Evolutionary conservation across 2,329 filamentous ascomycete genomes (phyloP), one percentile per base, ranked within the genome.

Genomic region (Ciborinia camelliae): DNA sequence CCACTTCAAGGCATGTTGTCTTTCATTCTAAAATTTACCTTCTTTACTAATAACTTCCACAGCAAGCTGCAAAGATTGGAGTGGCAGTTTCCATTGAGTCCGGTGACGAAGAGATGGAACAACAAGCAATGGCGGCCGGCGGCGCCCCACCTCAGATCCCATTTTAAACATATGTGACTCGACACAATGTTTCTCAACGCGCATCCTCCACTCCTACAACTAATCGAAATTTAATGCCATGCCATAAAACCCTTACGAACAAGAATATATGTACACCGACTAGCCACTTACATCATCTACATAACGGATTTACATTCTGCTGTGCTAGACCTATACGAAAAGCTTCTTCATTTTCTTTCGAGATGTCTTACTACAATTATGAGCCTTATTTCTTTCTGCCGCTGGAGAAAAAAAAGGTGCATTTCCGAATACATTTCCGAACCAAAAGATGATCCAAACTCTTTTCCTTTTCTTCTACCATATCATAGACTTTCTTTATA

Each of bases 61-160:
- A 99, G 95, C 92, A 95, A 88, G 86, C 90, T 81, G 91, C 94
- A 72, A 98, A 98, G 84, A 86, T 98, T 73, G 95, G 95, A 72
- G 85, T 99, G 69, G 92, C 92, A 67, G 91, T 99, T 73, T 96
- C 93, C 55, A 91, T 97, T 71, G 92, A 97, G 82, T 86, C 90
- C 61, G 88, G 88, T 59, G 85, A 88, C 64, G 92, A 96, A 77
- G 92, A 96, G 77, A 81, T 96, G 71, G 90, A 95, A 83, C 89
- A 93, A 78, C 90, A 92, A 79, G 90, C 92, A 78, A 89, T 92
- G 77, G 57, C 70, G 55, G 76, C 78, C 67, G 83, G 82, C 65
- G 78, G 80, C 65, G 82, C 84, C 72, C 77, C 83, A 41, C 70
- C 73, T 67, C 71, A 74, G 57, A 88, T 89, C 75, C 86, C 87